Conservation (phyloP, 768 basidiomycete genomes). For the Suillus alpinus region DNA sequence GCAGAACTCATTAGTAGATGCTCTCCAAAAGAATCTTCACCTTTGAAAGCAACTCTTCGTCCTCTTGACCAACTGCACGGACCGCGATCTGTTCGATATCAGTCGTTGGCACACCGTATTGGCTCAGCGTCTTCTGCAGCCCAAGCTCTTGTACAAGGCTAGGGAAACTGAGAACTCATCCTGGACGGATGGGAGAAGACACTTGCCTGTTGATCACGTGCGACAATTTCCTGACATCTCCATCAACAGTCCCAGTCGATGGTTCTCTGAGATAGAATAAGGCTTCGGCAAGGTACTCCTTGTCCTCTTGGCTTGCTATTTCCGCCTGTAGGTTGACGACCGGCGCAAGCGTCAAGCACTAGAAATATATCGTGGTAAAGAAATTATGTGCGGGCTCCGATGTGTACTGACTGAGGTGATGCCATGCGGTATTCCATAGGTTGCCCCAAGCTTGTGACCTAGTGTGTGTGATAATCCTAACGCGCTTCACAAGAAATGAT, state of each 20-base stretch:
- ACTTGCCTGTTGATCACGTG: constrained; percentile 54
- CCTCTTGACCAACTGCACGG: constrained; percentile 15
- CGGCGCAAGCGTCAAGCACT: constrained; percentile 74
- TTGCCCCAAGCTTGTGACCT: constrained; percentile 71
- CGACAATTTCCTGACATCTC: constrained; percentile 57
- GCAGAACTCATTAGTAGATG: constrained; percentile 31
- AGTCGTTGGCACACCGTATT: constrained; percentile 61
- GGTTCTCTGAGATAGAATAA: constrained; percentile 59
- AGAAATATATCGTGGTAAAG: constrained; percentile 5
- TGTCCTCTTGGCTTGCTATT: constrained; percentile 57
- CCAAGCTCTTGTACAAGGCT: constrained; percentile 64
- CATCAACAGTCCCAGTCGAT: constrained; percentile 61
- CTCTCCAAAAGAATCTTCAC: constrained; percentile 50
- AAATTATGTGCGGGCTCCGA: background rate
- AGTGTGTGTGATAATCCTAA: constrained; percentile 76
- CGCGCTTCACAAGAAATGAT: constrained; percentile 36
- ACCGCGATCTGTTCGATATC: constrained; percentile 53
- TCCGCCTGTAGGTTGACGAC: constrained; percentile 60
- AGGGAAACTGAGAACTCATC: constrained; percentile 9
- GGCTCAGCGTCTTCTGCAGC: constrained; percentile 51
- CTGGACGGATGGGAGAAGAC: background rate
- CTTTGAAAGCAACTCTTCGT: constrained; percentile 36
- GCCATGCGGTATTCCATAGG: constrained; percentile 76
- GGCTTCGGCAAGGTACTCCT: constrained; percentile 53
- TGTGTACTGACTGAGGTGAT: constrained; percentile 66